Evolutionary conservation across 768 basidiomycete species (phyloP).

Genomic region (Termitomyces sp.): DNA sequence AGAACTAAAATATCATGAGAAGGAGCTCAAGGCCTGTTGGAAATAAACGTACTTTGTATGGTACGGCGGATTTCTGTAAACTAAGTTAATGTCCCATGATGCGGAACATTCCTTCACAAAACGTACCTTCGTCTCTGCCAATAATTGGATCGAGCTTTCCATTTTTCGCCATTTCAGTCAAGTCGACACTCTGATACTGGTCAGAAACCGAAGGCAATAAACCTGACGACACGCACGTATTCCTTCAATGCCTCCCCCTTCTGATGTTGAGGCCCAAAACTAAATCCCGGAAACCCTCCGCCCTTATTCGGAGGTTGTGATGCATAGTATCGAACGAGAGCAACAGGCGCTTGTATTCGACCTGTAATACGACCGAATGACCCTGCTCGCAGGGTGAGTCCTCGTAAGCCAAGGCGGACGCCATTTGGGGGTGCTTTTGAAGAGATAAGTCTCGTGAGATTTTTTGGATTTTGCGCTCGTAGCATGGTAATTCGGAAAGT

Average conservation of each 20-base stretch:
- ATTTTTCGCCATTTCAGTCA: conserved; percentile 78
- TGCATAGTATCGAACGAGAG: conserved; percentile 38
- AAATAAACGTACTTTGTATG: conserved; percentile 68
- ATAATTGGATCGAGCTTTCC: conserved; percentile 92
- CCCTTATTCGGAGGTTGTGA: conserved; percentile 34
- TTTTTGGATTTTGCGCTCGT: conserved; percentile 2
- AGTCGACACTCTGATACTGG: conserved; percentile 62
- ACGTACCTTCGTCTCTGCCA: conserved; percentile 77
- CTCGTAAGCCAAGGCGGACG: conserved; percentile 9
- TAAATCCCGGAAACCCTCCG: conserved; percentile 61
- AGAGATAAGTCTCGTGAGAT: neutral
- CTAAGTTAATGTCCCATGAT: neutral
- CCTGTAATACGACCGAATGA: conserved; percentile 4
- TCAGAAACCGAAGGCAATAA: neutral
- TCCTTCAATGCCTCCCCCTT: conserved; percentile 88
- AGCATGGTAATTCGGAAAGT: neutral
- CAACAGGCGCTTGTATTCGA: neutral
- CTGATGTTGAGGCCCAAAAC: conserved; percentile 56
- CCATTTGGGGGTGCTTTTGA: conserved; percentile 2
- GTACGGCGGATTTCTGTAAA: conserved; percentile 77
- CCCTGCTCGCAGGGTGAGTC: conserved; percentile 9
- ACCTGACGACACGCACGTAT: conserved; percentile 38
- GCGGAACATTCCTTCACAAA: neutral
- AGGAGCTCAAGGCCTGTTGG: neutral
- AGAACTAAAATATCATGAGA: conserved; percentile 47